A percentile compares a stretch with the other conserved stretches of the same genome.
Evolutionary conservation across 108 stramenopile species (phyloP).

Genomic region (Cyclotella cryptica): DNA sequence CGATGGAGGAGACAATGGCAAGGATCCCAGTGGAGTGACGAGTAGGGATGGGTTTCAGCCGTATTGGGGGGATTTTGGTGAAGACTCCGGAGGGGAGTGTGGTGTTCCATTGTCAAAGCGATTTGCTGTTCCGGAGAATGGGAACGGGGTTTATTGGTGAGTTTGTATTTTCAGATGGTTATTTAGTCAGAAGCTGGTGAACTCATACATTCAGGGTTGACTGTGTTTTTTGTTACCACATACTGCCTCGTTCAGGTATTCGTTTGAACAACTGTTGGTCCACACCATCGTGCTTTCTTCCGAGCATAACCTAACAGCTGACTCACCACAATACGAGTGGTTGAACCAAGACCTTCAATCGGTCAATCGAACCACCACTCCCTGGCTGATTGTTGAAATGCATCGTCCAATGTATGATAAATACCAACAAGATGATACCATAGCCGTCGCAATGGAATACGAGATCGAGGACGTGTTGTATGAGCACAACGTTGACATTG

Average conservation of each 20-base stretch:
- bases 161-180: background rate
- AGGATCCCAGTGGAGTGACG: slow-evolving; percentile 66
- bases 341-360: slow-evolving; percentile 59
- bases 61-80: slow-evolving; percentile 65
- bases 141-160: slow-evolving; percentile 82
- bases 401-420: slow-evolving; percentile 81
- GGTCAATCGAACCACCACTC: slow-evolving; percentile 70
- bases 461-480: slow-evolving; percentile 78
- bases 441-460: slow-evolving; percentile 60
- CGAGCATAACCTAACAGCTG: slow-evolving; percentile 75
- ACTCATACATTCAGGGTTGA: background rate
- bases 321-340: slow-evolving; percentile 73
- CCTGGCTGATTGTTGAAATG: slow-evolving; percentile 86
- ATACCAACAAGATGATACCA: slow-evolving; percentile 48
- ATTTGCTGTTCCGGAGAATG: slow-evolving; percentile 72
- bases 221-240: no score
- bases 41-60: slow-evolving; percentile 63
- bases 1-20: slow-evolving; percentile 56
- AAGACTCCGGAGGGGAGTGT: slow-evolving; percentile 81
- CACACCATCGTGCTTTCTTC: slow-evolving; percentile 73
- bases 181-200: background rate
- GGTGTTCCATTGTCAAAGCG: slow-evolving; percentile 73
- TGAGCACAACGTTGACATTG: slow-evolving; percentile 71
- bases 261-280: slow-evolving; percentile 59
- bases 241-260: slow-evolving; percentile 57